Conservation (phyloP, 148 eudicot species). For the Spergularia marina region DNA sequence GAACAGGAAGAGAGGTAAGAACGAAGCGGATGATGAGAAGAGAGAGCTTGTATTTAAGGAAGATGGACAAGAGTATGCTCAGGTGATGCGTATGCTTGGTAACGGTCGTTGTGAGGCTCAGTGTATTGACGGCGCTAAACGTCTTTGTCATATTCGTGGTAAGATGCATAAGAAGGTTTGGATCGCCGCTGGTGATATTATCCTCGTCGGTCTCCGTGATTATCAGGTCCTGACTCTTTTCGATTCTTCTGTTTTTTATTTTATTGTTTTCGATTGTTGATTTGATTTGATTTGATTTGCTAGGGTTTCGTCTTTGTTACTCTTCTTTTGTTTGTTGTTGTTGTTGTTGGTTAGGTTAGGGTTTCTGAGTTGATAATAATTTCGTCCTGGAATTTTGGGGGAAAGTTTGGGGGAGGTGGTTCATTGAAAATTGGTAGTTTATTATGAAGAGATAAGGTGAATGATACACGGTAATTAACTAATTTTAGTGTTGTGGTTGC, state of each 20-base stretch:
- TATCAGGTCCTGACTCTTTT: slow-evolving; percentile 62
- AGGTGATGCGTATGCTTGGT: slow-evolving; percentile 79
- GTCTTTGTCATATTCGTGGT: slow-evolving; percentile 85
- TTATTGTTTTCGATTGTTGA: background rate
- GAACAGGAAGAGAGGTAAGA: slow-evolving; percentile 90
- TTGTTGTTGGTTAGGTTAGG: too few species aligned
- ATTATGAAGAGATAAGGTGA: too few species aligned
- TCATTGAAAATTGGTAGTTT: too few species aligned
- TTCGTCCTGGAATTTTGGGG: too few species aligned
- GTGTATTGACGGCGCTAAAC: slow-evolving; percentile 71
- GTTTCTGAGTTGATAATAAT: too few species aligned
- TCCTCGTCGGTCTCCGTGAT: slow-evolving; percentile 81
- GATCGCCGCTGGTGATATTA: slow-evolving; percentile 88
- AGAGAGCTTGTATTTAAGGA: slow-evolving; percentile 85
- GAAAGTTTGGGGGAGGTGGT: too few species aligned
- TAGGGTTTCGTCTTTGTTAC: too few species aligned
- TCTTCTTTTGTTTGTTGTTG: too few species aligned
- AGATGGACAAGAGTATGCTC: slow-evolving; percentile 87
- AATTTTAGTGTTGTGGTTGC: background rate
- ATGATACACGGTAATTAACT: background rate
- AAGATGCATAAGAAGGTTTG: slow-evolving; percentile 98
- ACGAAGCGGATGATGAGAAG: slow-evolving; percentile 90
- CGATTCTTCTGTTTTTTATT: background rate
- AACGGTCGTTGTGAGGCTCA: slow-evolving; percentile 74
- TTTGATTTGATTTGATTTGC: background rate